phyloP scores from a whole-genome alignment of 129 eudicot genomes.

The Chrysanthemum makinoi region DNA sequence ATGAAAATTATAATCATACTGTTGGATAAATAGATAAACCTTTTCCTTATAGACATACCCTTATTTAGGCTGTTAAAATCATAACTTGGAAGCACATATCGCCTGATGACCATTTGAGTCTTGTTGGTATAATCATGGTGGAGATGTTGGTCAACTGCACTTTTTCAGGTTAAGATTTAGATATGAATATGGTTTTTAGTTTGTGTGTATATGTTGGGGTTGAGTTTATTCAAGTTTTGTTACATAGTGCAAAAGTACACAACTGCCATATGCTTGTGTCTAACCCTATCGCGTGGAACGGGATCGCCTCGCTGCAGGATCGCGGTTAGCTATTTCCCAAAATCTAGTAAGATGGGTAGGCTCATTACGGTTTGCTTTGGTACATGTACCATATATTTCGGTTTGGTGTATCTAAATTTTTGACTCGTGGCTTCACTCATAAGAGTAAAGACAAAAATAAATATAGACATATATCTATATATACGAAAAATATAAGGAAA shows the following conservation, averaged over 20 bases:
- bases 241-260: slow-evolving; percentile 2
- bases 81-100: background rate
- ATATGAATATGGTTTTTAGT: slow-evolving; percentile 9
- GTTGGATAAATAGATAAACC: background rate
- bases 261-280: no score
- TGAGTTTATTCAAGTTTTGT: slow-evolving; percentile 1
- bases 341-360: no score
- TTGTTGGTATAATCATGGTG: background rate
- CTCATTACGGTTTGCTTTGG: no score
- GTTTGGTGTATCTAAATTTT: no score
- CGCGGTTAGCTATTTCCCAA: no score
- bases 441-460: no score
- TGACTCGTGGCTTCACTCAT: no score
- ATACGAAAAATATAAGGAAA: no score
- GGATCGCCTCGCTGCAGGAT: no score
- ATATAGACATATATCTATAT: no score
- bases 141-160: background rate
- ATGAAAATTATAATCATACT: background rate
- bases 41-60: background rate
- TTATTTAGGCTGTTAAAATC: background rate
- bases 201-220: slow-evolving; percentile 2
- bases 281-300: no score
- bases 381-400: no score
- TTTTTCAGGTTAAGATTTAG: background rate
- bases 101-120: background rate